Conservation (phyloP, 2,329 filamentous ascomycete genomes). For the Fusarium globosum region DNA sequence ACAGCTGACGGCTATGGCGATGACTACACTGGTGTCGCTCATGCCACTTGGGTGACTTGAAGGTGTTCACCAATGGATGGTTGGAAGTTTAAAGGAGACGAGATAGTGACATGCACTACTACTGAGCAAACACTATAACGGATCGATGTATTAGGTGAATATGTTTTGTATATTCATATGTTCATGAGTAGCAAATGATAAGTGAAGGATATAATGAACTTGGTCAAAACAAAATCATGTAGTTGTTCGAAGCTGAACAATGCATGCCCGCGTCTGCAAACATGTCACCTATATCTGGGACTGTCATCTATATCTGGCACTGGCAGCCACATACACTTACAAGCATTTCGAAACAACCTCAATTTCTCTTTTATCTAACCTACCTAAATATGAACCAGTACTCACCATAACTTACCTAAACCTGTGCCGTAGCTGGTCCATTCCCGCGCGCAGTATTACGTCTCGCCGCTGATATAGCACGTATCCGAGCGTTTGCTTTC, state of each 20-base stretch:
- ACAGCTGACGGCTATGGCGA: neutral
- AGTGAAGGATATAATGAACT: no score
- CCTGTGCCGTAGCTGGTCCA: neutral
- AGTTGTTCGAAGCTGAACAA: neutral
- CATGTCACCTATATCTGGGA: neutral
- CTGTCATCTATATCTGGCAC: slow-evolving; percentile 18
- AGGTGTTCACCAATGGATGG: neutral
- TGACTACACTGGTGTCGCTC: neutral
- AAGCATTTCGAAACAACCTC: neutral
- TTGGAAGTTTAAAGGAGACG: neutral
- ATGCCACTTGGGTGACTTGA: neutral
- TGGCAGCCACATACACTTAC: neutral
- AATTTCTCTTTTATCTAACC: neutral
- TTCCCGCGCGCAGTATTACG: neutral
- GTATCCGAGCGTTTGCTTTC: neutral
- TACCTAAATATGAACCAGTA: neutral
- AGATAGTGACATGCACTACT: neutral
- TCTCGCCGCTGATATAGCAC: neutral
- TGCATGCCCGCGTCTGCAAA: neutral
- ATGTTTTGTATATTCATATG: neutral
- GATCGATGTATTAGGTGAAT: neutral
- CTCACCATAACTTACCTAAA: neutral
- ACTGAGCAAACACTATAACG: neutral
- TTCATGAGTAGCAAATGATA: neutral
- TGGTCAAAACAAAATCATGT: accelerated